Percentiles rank a stretch among this genome's conserved stretches.
phyloP scores from a whole-genome alignment of 1,284 basidiomycete genomes.

The Cryptococcus amylolentus region DNA sequence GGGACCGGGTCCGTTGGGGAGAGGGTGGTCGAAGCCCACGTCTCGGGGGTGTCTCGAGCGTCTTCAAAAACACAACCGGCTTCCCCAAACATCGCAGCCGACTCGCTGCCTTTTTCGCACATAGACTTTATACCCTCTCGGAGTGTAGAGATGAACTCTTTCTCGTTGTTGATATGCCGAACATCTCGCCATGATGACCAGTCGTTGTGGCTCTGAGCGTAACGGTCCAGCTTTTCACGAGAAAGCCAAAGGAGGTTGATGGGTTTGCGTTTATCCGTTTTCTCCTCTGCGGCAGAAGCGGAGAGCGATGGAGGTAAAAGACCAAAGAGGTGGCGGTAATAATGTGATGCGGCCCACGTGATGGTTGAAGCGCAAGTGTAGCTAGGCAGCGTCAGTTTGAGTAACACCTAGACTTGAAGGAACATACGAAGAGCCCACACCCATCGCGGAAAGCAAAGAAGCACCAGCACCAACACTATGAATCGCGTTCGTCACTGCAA shows the following conservation, averaged over 20 bases:
- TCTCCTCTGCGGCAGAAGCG: neutral
- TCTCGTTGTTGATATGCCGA: conserved; percentile 41
- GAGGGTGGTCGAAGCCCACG: conserved; percentile 19
- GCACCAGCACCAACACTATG: conserved; percentile 42
- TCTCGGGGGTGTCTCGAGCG: conserved; percentile 29
- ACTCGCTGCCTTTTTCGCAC: conserved; percentile 13
- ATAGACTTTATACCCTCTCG: conserved; percentile 18
- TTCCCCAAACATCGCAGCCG: conserved; percentile 3
- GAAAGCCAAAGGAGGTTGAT: conserved; percentile 46
- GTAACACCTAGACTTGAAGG: neutral
- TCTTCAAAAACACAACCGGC: conserved; percentile 30
- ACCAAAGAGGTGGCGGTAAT: conserved; percentile 44
- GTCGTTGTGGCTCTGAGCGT: conserved; percentile 29
- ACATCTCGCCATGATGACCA: conserved; percentile 38
- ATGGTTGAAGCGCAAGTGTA: conserved; percentile 39
- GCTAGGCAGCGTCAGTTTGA: conserved; percentile 8
- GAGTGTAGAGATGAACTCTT: conserved; percentile 24
- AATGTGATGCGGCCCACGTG: conserved; percentile 44
- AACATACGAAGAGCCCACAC: conserved; percentile 22
- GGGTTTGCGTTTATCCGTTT: conserved; percentile 9
- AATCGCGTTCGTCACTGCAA: conserved; percentile 39
- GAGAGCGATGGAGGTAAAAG: conserved; percentile 22
- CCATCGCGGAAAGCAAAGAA: conserved; percentile 41
- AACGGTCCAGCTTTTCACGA: conserved; percentile 34
- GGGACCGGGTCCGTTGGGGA: conserved; percentile 6